Evolutionary conservation across 2,329 filamentous ascomycete genomes (phyloP).

Genomic region (Cryphonectria japonica): DNA sequence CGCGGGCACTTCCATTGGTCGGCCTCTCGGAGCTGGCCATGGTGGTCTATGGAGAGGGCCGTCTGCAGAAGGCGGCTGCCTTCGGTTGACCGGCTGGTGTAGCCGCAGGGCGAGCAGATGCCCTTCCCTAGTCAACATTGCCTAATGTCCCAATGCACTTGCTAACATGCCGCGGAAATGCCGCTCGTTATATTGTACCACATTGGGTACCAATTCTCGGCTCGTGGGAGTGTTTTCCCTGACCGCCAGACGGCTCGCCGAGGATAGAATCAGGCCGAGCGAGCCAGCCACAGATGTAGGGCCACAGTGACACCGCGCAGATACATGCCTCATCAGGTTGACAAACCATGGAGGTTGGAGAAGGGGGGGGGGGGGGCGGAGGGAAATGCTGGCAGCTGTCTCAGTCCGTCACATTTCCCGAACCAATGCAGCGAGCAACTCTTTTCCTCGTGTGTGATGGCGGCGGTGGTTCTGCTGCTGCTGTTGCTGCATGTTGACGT

Average conservation of each 20-base stretch:
- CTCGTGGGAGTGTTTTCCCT: not conserved
- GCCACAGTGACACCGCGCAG: not conserved
- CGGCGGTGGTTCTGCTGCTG: no score
- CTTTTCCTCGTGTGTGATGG: not conserved
- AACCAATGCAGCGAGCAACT: not conserved
- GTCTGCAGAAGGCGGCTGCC: not conserved
- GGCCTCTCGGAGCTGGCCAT: not conserved
- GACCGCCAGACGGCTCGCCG: not conserved
- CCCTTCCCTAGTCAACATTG: not conserved
- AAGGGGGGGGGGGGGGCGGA: no score
- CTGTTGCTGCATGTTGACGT: not conserved
- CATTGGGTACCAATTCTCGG: not conserved
- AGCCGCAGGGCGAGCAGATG: not conserved
- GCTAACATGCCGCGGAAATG: not conserved
- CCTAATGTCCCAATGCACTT: not conserved
- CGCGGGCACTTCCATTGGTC: not conserved
- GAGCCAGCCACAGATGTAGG: slow-evolving; percentile 13
- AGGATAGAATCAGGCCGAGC: not conserved
- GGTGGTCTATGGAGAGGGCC: not conserved
- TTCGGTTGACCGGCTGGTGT: not conserved
- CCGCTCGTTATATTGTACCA: not conserved
- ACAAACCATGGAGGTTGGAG: not conserved
- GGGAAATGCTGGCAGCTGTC: not conserved
- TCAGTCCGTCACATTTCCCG: not conserved
- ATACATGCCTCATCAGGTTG: not conserved